These are phyloP conservation scores for Teratosphaeria nubilosa DNA, from an alignment of 2,329 filamentous ascomycete species.

Conservation along the genomic window DNA sequence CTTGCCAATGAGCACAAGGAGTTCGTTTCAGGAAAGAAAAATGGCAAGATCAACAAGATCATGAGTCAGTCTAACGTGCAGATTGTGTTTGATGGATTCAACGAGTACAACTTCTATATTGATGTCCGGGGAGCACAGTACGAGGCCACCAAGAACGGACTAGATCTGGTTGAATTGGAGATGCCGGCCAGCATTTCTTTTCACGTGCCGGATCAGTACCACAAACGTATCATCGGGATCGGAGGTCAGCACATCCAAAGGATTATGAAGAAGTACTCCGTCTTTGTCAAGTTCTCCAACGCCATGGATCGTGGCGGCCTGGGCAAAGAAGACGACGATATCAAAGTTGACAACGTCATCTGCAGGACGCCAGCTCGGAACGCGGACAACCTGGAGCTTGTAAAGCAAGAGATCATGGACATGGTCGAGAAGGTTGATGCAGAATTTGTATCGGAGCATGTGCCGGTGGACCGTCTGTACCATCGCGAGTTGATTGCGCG, in stretches of 20 bases:
- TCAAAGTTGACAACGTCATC: conserved; percentile 98
- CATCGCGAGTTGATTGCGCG: conserved; percentile 79
- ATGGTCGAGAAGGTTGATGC: conserved; percentile 98
- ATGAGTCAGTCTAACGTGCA: conserved; percentile 99
- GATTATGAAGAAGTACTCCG: conserved; percentile 99
- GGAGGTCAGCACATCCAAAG: conserved; percentile 97
- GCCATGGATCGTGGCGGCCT: conserved; percentile 94
- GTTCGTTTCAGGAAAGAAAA: conserved; percentile 98
- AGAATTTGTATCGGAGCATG: conserved; percentile 89
- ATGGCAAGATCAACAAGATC: conserved; percentile 99
- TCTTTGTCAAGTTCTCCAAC: conserved; percentile 99
- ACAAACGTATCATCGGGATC: conserved; percentile 98
- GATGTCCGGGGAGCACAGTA: conserved; percentile 89
- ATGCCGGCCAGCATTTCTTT: conserved; percentile 99
- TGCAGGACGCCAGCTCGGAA: conserved; percentile 95
- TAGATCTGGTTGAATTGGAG: conserved; percentile 91
- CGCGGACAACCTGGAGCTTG: conserved; percentile 88
- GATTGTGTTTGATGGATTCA: conserved; percentile 98
- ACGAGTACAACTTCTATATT: conserved; percentile 99
- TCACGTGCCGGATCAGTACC: conserved; percentile 97
- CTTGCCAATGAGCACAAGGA: conserved; percentile 99
- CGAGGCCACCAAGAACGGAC: conserved; percentile 84
- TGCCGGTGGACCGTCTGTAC: conserved; percentile 88
- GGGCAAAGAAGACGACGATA: conserved; percentile 92
- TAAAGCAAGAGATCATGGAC: conserved; percentile 98